Conservation (phyloP, 2,329 filamentous ascomycete genomes). For the Capronia epimyces region DNA sequence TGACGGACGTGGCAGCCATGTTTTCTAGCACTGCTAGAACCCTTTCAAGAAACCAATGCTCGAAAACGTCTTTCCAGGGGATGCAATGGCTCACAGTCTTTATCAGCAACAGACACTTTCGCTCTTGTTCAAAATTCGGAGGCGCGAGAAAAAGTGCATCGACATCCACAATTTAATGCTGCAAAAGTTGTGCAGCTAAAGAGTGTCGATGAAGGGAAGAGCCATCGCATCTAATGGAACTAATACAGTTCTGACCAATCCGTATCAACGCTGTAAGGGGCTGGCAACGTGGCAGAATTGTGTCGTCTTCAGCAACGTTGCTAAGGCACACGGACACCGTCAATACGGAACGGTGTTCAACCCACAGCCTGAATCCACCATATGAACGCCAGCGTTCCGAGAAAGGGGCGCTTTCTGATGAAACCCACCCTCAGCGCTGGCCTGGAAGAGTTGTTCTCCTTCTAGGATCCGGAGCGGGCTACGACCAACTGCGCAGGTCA, state of each 20-base stretch:
- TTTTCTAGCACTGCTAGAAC: neutral
- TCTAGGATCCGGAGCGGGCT: neutral
- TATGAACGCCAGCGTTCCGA: neutral
- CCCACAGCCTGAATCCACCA: neutral
- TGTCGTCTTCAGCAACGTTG: conserved; percentile 6
- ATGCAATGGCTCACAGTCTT: neutral
- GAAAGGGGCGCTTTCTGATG: neutral
- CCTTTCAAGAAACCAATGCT: neutral
- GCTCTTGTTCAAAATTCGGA: neutral
- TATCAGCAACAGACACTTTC: neutral
- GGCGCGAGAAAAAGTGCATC: neutral
- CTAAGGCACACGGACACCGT: conserved; percentile 1
- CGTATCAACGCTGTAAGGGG: neutral
- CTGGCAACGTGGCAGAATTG: conserved; percentile 4
- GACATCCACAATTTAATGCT: neutral
- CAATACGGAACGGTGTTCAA: neutral
- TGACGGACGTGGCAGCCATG: conserved; percentile 3
- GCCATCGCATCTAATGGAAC: neutral
- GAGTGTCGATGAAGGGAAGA: neutral
- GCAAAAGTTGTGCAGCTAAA: neutral
- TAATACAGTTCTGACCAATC: neutral
- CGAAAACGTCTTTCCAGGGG: neutral
- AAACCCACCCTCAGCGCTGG: neutral
- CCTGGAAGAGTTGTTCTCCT: neutral
- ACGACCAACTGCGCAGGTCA: neutral